Conservation (phyloP, 768 basidiomycete genomes). For the Boletus coccyginus region DNA sequence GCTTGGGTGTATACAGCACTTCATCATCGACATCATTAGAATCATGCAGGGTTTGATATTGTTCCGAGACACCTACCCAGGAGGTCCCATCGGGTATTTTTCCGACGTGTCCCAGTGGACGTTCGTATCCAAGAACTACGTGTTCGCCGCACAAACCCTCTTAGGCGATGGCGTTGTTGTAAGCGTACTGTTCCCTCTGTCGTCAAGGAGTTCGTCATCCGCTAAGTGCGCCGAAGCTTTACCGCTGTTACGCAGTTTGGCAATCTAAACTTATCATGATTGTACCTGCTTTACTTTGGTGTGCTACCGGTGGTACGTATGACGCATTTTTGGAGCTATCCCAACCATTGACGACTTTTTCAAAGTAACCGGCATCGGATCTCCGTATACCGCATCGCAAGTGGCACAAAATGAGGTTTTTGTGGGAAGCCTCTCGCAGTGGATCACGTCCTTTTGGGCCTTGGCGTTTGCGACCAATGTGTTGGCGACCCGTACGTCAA, state of each 20-base stretch:
- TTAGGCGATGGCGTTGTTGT: background rate
- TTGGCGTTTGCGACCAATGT: constrained; percentile 22
- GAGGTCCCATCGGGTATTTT: constrained; percentile 24
- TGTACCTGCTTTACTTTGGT: constrained; percentile 27
- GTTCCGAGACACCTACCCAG: constrained; percentile 14
- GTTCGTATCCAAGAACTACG: constrained; percentile 22
- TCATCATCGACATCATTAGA: background rate
- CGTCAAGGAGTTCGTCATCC: background rate
- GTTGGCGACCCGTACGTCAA: constrained; percentile 22
- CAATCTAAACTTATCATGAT: constrained; percentile 11
- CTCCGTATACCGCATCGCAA: constrained; percentile 13
- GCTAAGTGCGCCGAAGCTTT: constrained; percentile 10
- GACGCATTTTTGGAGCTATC: background rate
- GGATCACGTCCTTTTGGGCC: constrained; percentile 32
- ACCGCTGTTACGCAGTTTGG: background rate
- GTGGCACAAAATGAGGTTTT: constrained; percentile 22
- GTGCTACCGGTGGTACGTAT: constrained; percentile 19
- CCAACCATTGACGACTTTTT: background rate
- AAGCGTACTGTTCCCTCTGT: background rate
- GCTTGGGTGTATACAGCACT: background rate
- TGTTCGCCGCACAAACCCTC: constrained; percentile 17
- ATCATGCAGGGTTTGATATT: background rate
- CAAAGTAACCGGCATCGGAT: constrained; percentile 14
- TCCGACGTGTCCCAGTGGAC: constrained; percentile 21
- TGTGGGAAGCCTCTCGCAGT: constrained; percentile 18